Base-by-base conservation (phyloP, 208 protist genomes). In the Jaenimonas drosophilae region DNA sequence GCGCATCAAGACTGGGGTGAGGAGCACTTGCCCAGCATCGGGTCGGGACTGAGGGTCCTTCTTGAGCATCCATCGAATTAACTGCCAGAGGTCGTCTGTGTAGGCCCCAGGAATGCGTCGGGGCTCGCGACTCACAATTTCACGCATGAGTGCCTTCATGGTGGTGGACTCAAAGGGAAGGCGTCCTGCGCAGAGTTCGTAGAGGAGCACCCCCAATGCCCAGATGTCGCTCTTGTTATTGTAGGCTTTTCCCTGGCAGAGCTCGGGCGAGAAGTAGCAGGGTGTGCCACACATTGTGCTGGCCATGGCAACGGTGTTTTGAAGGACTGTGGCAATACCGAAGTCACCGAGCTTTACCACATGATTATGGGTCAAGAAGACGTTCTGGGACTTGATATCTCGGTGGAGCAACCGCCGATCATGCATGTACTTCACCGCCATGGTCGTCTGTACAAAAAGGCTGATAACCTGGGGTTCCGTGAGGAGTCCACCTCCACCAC, bases 261-360 rank as follows among this genome's bases (percentile, higher is more conserved):
- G 64, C 61, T 98, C 91, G 17, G 92, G 95, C 0, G 80, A 94
- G 53, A 97, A 90, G 65, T 97, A 98, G 62, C 94, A 96, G 23
- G 95, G 95, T 21, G 95, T 97, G 7, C 95, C 95, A 26, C 95
- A 94, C 68, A 95, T 83, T n/a, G 94, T 97, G 32, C 77, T 75
- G 16, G 88, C 87, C 83, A 94, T 89, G 0, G 74, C 74, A 19
- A 91, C 59, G 11, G 86, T 92, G 62, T 67, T 87, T 52, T 85
- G 72, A 24, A 96, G 52, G 9, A 95, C 71, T 2, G 78, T 95
- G 27, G 81, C 76, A 26, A 96, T 92, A n/a, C 90, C 90, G 54
- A 96, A 94, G 64, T 94, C 88, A 20, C 89, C 85, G 5, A 96
- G 64, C 55, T 96, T 96, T 20, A 96, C 82, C 11, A 94, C 68